Percentiles rank a stretch among this genome's conserved stretches.
phyloP scores from a whole-genome alignment of 1,284 basidiomycete genomes.

The Rhodotorula sp. region DNA sequence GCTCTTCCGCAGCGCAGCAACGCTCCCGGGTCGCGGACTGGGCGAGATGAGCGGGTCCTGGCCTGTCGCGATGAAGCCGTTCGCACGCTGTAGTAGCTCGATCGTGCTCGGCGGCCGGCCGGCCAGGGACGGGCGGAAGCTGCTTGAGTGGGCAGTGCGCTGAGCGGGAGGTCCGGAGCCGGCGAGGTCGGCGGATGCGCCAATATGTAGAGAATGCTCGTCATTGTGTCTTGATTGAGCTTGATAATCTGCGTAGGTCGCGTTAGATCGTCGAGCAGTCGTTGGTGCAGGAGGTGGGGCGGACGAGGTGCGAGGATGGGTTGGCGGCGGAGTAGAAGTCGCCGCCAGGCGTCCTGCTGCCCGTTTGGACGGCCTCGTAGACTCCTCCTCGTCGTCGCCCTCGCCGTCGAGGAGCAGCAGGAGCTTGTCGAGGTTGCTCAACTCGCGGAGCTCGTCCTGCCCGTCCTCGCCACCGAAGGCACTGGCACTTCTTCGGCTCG shows the following conservation, averaged over 20 bases:
- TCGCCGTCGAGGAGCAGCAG: constrained; percentile 28
- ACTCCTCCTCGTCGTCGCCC: constrained; percentile 6
- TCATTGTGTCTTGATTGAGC: too few species aligned
- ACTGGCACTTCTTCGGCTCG: constrained; percentile 1
- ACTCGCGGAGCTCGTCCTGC: neutral
- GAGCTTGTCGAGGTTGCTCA: constrained; percentile 23
- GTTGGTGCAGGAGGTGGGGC: too few species aligned
- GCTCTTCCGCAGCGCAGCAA: constrained; percentile 20
- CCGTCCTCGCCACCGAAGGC: neutral
- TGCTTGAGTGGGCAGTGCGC: neutral
- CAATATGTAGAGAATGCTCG: neutral
- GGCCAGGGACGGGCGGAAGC: neutral
- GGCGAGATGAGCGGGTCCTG: constrained; percentile 14
- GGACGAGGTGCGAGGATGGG: neutral
- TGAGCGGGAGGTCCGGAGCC: neutral
- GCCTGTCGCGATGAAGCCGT: neutral
- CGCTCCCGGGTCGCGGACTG: constrained; percentile 28
- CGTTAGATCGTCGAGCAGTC: too few species aligned
- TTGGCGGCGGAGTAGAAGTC: constrained; percentile 5
- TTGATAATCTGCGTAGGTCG: too few species aligned
- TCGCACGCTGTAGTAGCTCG: constrained; percentile 2
- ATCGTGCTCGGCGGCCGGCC: constrained; percentile 1
- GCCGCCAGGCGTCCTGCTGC: neutral
- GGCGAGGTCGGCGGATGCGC: neutral
- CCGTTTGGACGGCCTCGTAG: neutral